Conservation (phyloP, 2,329 filamentous ascomycete genomes). For the Myriosclerotinia curreyana region DNA sequence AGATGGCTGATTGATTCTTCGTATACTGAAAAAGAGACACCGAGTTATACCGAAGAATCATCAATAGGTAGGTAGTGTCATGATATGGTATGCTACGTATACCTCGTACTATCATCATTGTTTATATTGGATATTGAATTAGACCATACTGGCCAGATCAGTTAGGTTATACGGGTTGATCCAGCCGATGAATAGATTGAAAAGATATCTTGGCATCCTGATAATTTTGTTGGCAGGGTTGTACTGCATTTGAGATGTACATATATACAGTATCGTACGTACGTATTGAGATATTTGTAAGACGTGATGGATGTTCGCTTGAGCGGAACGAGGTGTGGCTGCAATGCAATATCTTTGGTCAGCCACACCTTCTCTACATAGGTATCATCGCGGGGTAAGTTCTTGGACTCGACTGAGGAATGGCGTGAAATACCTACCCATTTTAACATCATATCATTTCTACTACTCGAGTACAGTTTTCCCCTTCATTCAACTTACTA, state of each 20-base stretch:
- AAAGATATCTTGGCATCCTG: not conserved
- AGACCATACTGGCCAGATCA: not conserved
- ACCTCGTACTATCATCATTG: not conserved
- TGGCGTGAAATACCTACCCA: not conserved
- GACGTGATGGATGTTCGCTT: not conserved
- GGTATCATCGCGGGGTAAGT: constrained; percentile 4
- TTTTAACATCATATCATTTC: not conserved
- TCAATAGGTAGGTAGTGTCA: constrained; percentile 15
- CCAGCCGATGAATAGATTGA: not conserved
- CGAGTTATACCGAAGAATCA: constrained; percentile 7
- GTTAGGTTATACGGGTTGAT: not conserved
- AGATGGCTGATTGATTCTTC: not conserved
- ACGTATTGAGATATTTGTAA: not conserved
- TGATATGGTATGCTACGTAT: not conserved
- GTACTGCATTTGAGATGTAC: not conserved
- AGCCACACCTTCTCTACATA: not conserved
- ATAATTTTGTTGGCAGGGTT: constrained; percentile 14
- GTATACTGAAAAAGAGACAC: too few species aligned
- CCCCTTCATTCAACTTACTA: not conserved
- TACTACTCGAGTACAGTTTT: too few species aligned
- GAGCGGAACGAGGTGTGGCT: constrained; percentile 2
- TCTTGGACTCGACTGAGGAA: constrained; percentile 5
- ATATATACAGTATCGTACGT: not conserved
- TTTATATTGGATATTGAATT: not conserved
- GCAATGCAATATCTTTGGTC: not conserved